Evolutionary conservation across 2,329 filamentous ascomycete species (phyloP).

Genomic region (Colletotrichum spinosum): DNA sequence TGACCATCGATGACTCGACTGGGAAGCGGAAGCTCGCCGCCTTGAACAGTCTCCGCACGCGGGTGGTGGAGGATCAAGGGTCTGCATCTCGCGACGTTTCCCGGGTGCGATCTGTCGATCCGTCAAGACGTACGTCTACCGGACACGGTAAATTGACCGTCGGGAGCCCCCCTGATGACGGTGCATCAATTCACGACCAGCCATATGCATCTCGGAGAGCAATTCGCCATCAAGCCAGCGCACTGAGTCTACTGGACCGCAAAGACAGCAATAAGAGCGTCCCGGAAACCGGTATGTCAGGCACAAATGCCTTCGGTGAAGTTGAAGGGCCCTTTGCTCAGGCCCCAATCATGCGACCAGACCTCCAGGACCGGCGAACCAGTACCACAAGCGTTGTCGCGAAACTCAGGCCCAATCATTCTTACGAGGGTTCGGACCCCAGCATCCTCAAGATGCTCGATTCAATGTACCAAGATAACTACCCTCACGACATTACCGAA

Average conservation of each 20-base stretch:
- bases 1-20: conserved; percentile 80
- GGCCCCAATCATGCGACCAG: conserved; percentile 44
- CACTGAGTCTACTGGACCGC: conserved; percentile 68
- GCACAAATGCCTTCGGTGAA: conserved; percentile 69
- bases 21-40: conserved; percentile 64
- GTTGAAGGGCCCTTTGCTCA: conserved; percentile 68
- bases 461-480: conserved; percentile 83
- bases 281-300: conserved; percentile 69
- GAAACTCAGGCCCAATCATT: conserved; percentile 67
- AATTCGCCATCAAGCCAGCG: conserved; percentile 70
- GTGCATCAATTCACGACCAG: conserved; percentile 52
- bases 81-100: conserved; percentile 42
- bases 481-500: conserved; percentile 72
- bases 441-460: conserved; percentile 80
- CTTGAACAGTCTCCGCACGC: conserved; percentile 52
- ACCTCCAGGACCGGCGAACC: conserved; percentile 44
- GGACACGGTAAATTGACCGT: conserved; percentile 41
- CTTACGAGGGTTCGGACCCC: conserved; percentile 84
- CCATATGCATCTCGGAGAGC: conserved; percentile 57
- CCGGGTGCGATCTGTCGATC: conserved; percentile 51
- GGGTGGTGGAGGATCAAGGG: conserved; percentile 41
- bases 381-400: conserved; percentile 41
- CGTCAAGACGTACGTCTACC: conserved; percentile 50
- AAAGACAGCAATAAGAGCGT: conserved; percentile 69
- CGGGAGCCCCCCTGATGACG: conserved; percentile 47